Percentiles rank a stretch among this genome's conserved stretches.
phyloP scores from a whole-genome alignment of 2,329 filamentous ascomycete genomes.

The Rutstroemia sp. region DNA sequence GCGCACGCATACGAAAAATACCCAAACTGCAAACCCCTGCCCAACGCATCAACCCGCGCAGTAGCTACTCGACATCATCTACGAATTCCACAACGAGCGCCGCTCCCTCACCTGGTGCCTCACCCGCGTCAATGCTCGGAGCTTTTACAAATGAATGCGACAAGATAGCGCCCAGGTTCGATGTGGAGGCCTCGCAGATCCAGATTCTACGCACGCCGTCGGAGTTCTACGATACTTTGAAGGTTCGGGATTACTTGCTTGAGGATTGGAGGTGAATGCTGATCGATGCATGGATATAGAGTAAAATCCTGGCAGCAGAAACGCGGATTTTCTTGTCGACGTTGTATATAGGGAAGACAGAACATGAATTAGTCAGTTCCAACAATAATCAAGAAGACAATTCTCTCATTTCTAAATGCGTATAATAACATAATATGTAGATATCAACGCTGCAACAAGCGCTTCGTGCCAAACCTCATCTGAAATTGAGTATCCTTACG shows the following conservation, averaged over 20 bases:
- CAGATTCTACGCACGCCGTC: conserved; percentile 69
- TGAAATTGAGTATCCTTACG: conserved; percentile 83
- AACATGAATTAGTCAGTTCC: conserved; percentile 65
- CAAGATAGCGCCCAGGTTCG: conserved; percentile 82
- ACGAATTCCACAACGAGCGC: conserved; percentile 15
- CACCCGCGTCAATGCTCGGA: conserved; percentile 45
- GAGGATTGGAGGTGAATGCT: not conserved
- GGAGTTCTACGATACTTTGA: conserved; percentile 89
- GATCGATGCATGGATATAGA: conserved; percentile 39
- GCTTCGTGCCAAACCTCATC: conserved; percentile 62
- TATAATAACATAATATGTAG: conserved; percentile 31
- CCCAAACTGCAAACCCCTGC: conserved; percentile 18
- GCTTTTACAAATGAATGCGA: conserved; percentile 70
- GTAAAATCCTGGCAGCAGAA: conserved; percentile 75
- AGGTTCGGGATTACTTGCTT: conserved; percentile 46
- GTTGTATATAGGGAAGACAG: conserved; percentile 89
- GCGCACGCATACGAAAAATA: conserved; percentile 25
- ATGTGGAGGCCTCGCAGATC: conserved; percentile 74
- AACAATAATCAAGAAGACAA: not conserved
- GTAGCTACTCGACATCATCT: conserved; percentile 26
- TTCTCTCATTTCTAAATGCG: too few relatives aligned
- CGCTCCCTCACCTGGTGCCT: conserved; percentile 30
- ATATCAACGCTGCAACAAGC: conserved; percentile 72
- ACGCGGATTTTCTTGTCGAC: conserved; percentile 87
- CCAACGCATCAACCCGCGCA: conserved; percentile 17